Conservation (phyloP, 2,329 filamentous ascomycete species). For the Monosporascus ibericus region DNA sequence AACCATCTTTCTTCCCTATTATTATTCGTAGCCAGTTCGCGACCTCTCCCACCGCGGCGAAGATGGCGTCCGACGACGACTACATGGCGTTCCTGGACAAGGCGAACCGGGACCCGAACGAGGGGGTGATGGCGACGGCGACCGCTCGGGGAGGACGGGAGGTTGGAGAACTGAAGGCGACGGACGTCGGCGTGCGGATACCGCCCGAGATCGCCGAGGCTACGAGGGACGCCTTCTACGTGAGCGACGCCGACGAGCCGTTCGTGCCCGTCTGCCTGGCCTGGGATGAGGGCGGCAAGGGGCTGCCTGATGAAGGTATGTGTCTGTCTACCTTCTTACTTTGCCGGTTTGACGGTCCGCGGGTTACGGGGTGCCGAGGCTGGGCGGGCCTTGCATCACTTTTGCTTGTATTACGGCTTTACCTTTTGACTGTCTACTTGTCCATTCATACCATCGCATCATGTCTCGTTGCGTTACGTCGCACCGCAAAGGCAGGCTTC, state of each 20-base stretch:
- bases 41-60: conserved; percentile 16
- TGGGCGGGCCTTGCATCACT: too few relatives aligned
- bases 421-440: too few relatives aligned
- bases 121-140: conserved; percentile 38
- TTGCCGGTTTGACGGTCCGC: too few relatives aligned
- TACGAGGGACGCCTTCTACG: conserved; percentile 57
- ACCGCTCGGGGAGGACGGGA: conserved; percentile 20
- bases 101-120: conserved; percentile 72
- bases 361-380: too few relatives aligned
- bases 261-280: conserved; percentile 71
- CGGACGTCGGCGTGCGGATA: conserved; percentile 49
- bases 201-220: conserved; percentile 51
- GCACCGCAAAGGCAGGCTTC: too few relatives aligned
- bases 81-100: conserved; percentile 84
- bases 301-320: conserved; percentile 57
- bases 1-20: not conserved
- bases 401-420: too few relatives aligned
- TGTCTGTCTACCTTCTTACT: conserved; percentile 7
- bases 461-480: too few relatives aligned
- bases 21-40: conserved; percentile 10
- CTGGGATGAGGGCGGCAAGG: conserved; percentile 46
- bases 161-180: conserved; percentile 42
- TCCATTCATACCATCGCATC: too few relatives aligned
- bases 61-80: conserved; percentile 71
- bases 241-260: conserved; percentile 79